These are phyloP conservation scores for Polyrhizophydium stewartii DNA, from an alignment of 371 early-diverging fungal genomes.

Conservation along the genomic window DNA sequence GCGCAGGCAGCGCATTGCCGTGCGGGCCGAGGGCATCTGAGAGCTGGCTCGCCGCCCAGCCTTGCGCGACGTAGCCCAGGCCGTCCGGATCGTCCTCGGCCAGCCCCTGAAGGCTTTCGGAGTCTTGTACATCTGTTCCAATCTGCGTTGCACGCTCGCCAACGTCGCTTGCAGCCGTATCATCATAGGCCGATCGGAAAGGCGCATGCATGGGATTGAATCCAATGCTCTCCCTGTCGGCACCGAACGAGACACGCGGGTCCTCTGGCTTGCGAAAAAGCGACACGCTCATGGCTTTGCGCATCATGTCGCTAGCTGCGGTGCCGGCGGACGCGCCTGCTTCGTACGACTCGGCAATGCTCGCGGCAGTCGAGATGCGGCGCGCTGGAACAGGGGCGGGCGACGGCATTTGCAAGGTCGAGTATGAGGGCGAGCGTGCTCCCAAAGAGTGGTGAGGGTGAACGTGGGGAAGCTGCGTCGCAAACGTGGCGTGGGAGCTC, in stretches of 20 bases:
- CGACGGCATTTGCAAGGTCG: neutral
- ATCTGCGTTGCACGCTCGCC: too few relatives aligned
- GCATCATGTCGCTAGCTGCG: neutral
- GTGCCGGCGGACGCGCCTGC: neutral
- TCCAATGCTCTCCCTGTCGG: too few relatives aligned
- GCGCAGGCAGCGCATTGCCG: too few relatives aligned
- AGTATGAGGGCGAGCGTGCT: slow-evolving; percentile 1
- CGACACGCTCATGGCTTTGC: neutral
- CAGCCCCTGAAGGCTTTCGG: slow-evolving; percentile 21
- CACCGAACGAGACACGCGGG: neutral
- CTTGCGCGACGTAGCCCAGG: neutral
- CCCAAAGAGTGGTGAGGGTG: neutral
- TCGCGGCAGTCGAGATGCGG: neutral
- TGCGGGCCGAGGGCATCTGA: neutral
- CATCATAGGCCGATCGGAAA: too few relatives aligned
- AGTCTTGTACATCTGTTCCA: neutral
- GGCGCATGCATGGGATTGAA: too few relatives aligned
- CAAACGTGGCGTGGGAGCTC: slow-evolving; percentile 5
- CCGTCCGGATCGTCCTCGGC: slow-evolving; percentile 59
- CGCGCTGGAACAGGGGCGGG: neutral
- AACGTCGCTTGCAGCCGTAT: too few relatives aligned
- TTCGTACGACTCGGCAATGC: neutral
- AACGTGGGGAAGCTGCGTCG: neutral
- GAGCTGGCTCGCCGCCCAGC: neutral
- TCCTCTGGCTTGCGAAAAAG: neutral